A percentile compares a stretch with the other conserved stretches of the same genome.
phyloP scores from a whole-genome alignment of 495 filamentous ascomycete genomes.

The Penicillium malachiteum region DNA sequence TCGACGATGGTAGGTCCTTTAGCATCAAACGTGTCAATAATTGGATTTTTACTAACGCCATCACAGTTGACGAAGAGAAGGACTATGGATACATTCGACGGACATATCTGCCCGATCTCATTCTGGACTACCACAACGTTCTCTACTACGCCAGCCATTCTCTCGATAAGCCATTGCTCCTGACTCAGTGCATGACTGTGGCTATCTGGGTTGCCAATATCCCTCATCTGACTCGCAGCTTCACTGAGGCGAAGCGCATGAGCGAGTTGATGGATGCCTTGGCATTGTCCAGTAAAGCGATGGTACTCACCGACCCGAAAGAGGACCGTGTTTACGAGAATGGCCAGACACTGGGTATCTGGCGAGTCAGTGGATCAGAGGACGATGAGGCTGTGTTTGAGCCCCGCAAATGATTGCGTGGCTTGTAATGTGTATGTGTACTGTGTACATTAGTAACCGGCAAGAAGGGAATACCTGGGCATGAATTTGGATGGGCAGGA shows the following conservation, averaged over 20 bases:
- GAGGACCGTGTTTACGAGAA: conserved; percentile 31
- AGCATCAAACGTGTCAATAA: not conserved
- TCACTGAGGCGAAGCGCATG: conserved; percentile 67
- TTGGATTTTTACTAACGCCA: conserved; percentile 11
- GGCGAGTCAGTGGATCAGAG: conserved; percentile 38
- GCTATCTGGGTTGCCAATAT: conserved; percentile 62
- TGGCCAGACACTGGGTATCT: conserved; percentile 48
- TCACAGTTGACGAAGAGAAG: conserved; percentile 39
- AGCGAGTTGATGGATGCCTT: conserved; percentile 74
- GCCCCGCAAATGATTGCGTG: conserved; percentile 7
- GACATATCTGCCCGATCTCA: conserved; percentile 75
- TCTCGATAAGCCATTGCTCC: conserved; percentile 57
- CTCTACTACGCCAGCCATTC: conserved; percentile 67
- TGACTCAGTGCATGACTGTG: conserved; percentile 77
- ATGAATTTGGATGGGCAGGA: not conserved
- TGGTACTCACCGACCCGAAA: conserved; percentile 56
- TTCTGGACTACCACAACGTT: conserved; percentile 76
- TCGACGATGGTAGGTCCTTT: conserved; percentile 36
- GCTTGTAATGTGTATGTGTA: conserved; percentile 19
- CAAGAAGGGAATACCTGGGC: not conserved
- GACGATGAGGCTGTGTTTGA: conserved; percentile 28
- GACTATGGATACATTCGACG: conserved; percentile 58
- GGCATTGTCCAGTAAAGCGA: conserved; percentile 68
- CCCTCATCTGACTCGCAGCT: conserved; percentile 62
- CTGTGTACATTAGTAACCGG: conserved; percentile 27